phyloP scores from a whole-genome alignment of 495 filamentous ascomycete species.

The Talaromyces borbonicus region DNA sequence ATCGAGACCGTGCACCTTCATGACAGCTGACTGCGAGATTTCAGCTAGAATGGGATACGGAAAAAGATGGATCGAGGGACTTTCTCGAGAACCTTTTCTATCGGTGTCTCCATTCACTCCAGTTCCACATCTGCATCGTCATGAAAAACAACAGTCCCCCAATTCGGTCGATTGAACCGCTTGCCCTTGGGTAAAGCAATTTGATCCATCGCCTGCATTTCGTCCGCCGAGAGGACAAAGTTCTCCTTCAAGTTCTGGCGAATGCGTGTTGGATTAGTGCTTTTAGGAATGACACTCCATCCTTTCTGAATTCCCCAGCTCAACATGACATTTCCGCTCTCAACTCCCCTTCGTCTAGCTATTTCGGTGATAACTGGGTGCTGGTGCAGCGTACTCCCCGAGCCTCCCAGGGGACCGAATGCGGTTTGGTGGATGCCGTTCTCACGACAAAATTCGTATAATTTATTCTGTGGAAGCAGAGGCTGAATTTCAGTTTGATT shows the following conservation, averaged over 20 bases:
- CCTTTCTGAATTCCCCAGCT: slow-evolving; percentile 51
- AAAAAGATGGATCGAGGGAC: too few relatives aligned
- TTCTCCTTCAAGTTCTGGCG: slow-evolving; percentile 40
- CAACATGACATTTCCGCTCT: slow-evolving; percentile 48
- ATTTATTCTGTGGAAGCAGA: slow-evolving; percentile 45
- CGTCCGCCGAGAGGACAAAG: slow-evolving; percentile 39
- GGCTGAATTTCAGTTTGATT: slow-evolving; percentile 53
- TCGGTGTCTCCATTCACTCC: too few relatives aligned
- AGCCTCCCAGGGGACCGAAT: slow-evolving; percentile 52
- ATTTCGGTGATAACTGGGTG: slow-evolving; percentile 44
- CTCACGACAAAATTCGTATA: slow-evolving; percentile 39
- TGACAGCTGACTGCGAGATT: too few relatives aligned
- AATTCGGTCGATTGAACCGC: slow-evolving; percentile 21
- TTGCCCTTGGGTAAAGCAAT: slow-evolving; percentile 23
- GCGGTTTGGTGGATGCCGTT: slow-evolving; percentile 51
- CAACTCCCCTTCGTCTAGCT: slow-evolving; percentile 41
- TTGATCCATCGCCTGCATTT: slow-evolving; percentile 37
- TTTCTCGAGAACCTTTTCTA: too few relatives aligned
- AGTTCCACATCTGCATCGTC: slow-evolving; percentile 18
- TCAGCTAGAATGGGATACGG: too few relatives aligned
- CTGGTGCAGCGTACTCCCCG: slow-evolving; percentile 38
- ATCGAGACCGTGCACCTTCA: too few relatives aligned
- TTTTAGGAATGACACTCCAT: slow-evolving; percentile 53
- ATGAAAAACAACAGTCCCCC: slow-evolving; percentile 20
- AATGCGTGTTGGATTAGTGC: slow-evolving; percentile 36